Conservation (phyloP, 116 monocot genomes). For the Dioscorea cayenensis region DNA sequence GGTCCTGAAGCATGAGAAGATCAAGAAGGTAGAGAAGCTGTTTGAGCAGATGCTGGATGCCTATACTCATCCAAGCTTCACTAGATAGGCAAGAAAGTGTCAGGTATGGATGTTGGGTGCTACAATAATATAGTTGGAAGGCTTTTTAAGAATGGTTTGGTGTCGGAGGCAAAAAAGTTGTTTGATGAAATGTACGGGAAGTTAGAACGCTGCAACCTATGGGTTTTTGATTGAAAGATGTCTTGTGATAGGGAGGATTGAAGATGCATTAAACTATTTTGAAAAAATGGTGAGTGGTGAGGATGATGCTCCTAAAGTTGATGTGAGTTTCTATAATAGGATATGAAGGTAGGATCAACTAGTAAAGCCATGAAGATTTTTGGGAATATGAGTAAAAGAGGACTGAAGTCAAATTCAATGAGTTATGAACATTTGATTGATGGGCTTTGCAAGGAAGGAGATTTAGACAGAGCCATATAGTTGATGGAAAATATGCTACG, state of each 20-base stretch:
- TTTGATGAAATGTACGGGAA: too few relatives aligned
- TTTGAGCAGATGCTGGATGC: conserved; percentile 70
- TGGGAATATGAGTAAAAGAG: conserved; percentile 64
- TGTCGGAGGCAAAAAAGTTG: conserved; percentile 68
- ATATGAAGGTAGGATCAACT: conserved; percentile 40
- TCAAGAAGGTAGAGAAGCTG: conserved; percentile 53
- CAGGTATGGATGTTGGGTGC: conserved; percentile 74
- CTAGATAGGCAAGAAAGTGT: conserved; percentile 47
- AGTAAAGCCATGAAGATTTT: conserved; percentile 49
- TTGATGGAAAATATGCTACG: conserved; percentile 57
- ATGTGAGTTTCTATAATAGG: too few relatives aligned
- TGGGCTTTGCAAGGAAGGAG: conserved; percentile 49
- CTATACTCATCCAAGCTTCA: conserved; percentile 60
- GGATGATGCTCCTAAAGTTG: conserved; percentile 40
- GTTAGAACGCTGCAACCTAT: conserved; percentile 58
- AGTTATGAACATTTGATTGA: conserved; percentile 59
- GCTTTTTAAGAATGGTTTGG: conserved; percentile 40
- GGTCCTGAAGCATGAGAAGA: conserved; percentile 63
- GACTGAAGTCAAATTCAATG: conserved; percentile 34
- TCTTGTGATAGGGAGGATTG: conserved; percentile 41
- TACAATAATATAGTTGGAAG: conserved; percentile 84
- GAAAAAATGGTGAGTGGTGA: conserved; percentile 34
- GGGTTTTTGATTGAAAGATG: conserved; percentile 55
- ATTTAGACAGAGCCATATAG: conserved; percentile 39
- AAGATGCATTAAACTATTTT: conserved; percentile 60